Percentiles rank a stretch among this genome's conserved stretches.
phyloP scores from a whole-genome alignment of 352 stramenopile genomes.

The Pythium brachiatum region DNA sequence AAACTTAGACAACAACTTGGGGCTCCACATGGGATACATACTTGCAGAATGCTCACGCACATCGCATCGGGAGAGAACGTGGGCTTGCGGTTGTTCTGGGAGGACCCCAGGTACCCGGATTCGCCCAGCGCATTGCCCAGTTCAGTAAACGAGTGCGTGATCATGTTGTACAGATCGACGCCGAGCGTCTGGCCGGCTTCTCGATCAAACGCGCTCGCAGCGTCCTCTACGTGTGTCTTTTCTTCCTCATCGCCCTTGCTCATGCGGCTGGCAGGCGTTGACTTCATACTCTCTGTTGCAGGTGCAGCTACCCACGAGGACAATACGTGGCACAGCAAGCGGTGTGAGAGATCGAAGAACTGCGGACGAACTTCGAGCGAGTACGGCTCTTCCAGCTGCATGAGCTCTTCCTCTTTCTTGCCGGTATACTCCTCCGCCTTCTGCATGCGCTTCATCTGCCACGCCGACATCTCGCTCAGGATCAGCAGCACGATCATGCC shows the following conservation, averaged over 20 bases:
- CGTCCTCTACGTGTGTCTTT: not conserved
- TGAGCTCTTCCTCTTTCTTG: conserved; percentile 66
- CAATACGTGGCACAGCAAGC: conserved; percentile 54
- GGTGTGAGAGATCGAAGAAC: conserved; percentile 73
- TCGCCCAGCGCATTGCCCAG: conserved; percentile 15
- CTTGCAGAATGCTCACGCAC: conserved; percentile 67
- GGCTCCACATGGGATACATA: conserved; percentile 5
- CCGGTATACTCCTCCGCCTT: conserved; percentile 68
- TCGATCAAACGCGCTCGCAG: conserved; percentile 7
- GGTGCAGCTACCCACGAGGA: conserved; percentile 50
- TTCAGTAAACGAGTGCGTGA: conserved; percentile 27
- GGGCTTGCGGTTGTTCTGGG: conserved; percentile 15
- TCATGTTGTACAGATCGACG: conserved; percentile 28
- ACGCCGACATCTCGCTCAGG: conserved; percentile 74
- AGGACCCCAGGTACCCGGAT: conserved; percentile 18
- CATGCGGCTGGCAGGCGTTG: too few species aligned
- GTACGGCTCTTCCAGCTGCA: conserved; percentile 78
- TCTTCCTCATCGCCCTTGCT: conserved; percentile 3
- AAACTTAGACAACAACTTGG: not conserved
- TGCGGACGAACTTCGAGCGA: conserved; percentile 78
- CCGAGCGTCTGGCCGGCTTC: conserved; percentile 11
- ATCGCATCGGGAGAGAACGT: conserved; percentile 60
- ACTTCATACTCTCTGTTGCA: not conserved
- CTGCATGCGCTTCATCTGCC: conserved; percentile 90
- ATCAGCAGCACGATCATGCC: conserved; percentile 71